phyloP scores from a whole-genome alignment of 805 yeast species.

The Teunomyces gatunensis region DNA sequence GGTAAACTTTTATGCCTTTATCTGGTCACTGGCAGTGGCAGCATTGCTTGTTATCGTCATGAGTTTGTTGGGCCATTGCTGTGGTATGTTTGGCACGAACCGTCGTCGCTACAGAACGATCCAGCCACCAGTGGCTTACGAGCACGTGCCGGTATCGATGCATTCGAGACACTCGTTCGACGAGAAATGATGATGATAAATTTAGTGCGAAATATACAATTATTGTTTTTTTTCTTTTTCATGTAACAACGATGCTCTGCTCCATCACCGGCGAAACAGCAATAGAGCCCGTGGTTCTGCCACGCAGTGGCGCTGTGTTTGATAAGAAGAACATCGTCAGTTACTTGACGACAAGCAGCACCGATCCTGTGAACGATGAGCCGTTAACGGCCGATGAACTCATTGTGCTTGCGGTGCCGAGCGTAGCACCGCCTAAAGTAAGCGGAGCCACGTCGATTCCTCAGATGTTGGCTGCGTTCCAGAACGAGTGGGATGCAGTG shows the following conservation, averaged over 20 bases:
- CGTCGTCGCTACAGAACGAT: slow-evolving; percentile 25
- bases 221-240: background rate
- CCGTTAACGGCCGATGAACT: slow-evolving; percentile 59
- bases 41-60: slow-evolving; percentile 21
- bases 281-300: slow-evolving; percentile 72
- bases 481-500: slow-evolving; percentile 86
- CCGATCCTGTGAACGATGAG: slow-evolving; percentile 74
- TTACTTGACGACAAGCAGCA: slow-evolving; percentile 61
- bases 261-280: slow-evolving; percentile 68
- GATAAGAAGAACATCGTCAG: slow-evolving; percentile 59
- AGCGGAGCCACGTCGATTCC: slow-evolving; percentile 67
- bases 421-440: slow-evolving; percentile 30
- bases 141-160: background rate
- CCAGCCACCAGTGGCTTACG: slow-evolving; percentile 4
- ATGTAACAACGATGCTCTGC: slow-evolving; percentile 17
- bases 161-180: background rate
- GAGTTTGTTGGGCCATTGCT: slow-evolving; percentile 40
- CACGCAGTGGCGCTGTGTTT: slow-evolving; percentile 65
- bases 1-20: slow-evolving; percentile 51
- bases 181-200: background rate
- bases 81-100: slow-evolving; percentile 36
- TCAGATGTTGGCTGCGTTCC: slow-evolving; percentile 67
- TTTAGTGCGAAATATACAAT: background rate
- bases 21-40: slow-evolving; percentile 63
- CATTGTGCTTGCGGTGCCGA: slow-evolving; percentile 30